phyloP scores from a whole-genome alignment of 441 rosid species.

The Bocquillonia castaneifolia region DNA sequence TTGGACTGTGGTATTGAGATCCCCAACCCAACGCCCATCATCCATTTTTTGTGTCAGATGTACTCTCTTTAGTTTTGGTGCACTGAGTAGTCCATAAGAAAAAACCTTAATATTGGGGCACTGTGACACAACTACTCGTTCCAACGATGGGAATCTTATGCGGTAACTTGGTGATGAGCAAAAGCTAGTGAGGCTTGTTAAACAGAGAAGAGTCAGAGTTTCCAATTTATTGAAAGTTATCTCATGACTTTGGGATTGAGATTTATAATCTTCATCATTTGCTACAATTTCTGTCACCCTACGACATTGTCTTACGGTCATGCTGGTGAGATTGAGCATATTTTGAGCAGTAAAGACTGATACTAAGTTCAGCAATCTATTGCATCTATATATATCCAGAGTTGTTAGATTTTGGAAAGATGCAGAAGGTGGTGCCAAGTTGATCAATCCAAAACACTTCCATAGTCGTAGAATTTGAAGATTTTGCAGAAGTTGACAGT shows the following conservation, averaged over 20 bases:
- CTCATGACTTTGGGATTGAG: neutral
- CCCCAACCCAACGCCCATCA: slow-evolving; percentile 1
- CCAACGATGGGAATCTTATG: neutral
- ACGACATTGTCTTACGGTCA: neutral
- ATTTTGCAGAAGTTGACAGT: neutral
- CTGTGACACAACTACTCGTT: neutral
- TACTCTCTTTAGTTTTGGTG: neutral
- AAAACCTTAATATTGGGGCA: neutral
- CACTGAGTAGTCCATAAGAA: neutral
- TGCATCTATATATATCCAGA: neutral
- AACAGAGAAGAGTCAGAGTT: neutral
- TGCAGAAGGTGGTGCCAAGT: neutral
- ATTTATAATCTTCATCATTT: neutral
- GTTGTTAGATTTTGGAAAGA: neutral
- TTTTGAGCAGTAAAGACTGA: neutral
- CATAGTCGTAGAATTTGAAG: neutral
- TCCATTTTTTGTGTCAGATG: neutral
- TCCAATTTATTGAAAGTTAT: neutral
- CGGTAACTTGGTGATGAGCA: neutral
- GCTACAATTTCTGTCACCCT: too few species aligned
- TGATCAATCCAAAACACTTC: neutral
- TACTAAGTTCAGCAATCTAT: neutral
- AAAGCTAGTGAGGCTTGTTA: neutral
- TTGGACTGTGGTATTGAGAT: slow-evolving; percentile 6
- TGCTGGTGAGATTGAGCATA: neutral